Evolutionary conservation across 2,329 filamentous ascomycete species (phyloP).

Genomic region (Paraphaeosphaeria sporulosa): DNA sequence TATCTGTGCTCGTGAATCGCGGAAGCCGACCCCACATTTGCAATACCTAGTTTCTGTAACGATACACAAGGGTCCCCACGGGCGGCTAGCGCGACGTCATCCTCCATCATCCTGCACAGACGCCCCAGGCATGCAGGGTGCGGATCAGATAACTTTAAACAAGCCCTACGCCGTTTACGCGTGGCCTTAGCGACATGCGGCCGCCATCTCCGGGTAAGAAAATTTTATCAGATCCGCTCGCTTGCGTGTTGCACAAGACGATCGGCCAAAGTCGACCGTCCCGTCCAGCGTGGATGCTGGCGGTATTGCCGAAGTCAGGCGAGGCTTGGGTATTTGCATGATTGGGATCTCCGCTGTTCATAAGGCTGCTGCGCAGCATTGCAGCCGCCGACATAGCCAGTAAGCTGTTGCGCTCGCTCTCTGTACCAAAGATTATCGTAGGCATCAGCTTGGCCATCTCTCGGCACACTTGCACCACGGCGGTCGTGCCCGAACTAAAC

Average conservation of each 20-base stretch:
- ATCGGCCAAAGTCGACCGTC: background rate
- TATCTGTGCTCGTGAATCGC: background rate
- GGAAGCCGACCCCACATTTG: background rate
- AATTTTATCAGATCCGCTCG: conserved; percentile 28
- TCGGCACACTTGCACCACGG: background rate
- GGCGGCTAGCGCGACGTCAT: conserved; percentile 18
- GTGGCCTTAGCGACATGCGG: conserved; percentile 2
- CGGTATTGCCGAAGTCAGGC: background rate
- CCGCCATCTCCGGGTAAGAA: background rate
- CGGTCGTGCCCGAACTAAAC: background rate
- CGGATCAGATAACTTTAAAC: conserved; percentile 47
- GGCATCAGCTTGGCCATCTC: conserved; percentile 1
- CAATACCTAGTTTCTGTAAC: conserved; percentile 12
- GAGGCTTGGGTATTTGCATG: background rate
- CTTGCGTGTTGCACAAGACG: conserved; percentile 2
- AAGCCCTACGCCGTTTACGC: conserved; percentile 22
- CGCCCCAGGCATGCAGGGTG: conserved; percentile 26
- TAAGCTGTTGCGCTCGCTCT: background rate
- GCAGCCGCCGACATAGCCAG: no score
- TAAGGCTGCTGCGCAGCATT: no score
- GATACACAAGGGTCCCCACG: background rate
- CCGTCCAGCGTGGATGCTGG: background rate
- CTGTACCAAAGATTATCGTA: no score
- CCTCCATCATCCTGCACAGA: conserved; percentile 9
- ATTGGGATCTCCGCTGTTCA: background rate